phyloP scores from a whole-genome alignment of 176 grass and related monocot genomes.

The Ensete glaucum region DNA sequence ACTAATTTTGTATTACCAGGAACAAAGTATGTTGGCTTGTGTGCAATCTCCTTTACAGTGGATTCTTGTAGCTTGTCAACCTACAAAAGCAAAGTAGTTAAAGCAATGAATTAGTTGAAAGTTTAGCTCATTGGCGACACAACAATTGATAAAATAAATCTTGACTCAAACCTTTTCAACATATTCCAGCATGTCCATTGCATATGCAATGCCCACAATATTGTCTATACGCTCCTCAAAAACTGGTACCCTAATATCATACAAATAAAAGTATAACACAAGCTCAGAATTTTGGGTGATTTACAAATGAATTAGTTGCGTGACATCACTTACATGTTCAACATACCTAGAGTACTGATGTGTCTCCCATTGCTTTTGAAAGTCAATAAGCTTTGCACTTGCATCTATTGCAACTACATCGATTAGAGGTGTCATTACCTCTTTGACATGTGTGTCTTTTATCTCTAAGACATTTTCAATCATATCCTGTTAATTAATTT shows the following conservation, averaged over 20 bases:
- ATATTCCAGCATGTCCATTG: slow-evolving; percentile 99
- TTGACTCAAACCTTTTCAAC: slow-evolving; percentile 61
- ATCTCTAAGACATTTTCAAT: slow-evolving; percentile 97
- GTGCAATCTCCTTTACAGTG: slow-evolving; percentile 71
- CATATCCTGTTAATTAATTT: slow-evolving; percentile 71
- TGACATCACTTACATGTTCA: background rate
- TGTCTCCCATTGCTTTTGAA: slow-evolving; percentile 82
- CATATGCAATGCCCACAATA: slow-evolving; percentile 98
- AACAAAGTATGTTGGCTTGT: slow-evolving; percentile 94
- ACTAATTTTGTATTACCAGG: slow-evolving; percentile 36
- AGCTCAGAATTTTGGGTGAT: background rate
- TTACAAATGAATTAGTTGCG: background rate
- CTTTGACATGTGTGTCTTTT: slow-evolving; percentile 91
- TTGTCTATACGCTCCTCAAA: slow-evolving; percentile 99
- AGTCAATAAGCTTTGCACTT: slow-evolving; percentile 72
- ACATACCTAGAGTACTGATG: slow-evolving; percentile 96
- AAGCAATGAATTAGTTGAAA: background rate
- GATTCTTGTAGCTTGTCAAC: slow-evolving; percentile 80
- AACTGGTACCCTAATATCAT: slow-evolving; percentile 81
- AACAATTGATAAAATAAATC: slow-evolving; percentile 7
- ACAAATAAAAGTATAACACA: slow-evolving; percentile 12
- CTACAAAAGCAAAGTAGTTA: slow-evolving; percentile 36
- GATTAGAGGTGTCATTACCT: slow-evolving; percentile 91
- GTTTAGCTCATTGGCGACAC: background rate
- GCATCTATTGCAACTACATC: slow-evolving; percentile 93